Conservation (phyloP, 345 rosid genomes). For the Lumnitzera racemosa region DNA sequence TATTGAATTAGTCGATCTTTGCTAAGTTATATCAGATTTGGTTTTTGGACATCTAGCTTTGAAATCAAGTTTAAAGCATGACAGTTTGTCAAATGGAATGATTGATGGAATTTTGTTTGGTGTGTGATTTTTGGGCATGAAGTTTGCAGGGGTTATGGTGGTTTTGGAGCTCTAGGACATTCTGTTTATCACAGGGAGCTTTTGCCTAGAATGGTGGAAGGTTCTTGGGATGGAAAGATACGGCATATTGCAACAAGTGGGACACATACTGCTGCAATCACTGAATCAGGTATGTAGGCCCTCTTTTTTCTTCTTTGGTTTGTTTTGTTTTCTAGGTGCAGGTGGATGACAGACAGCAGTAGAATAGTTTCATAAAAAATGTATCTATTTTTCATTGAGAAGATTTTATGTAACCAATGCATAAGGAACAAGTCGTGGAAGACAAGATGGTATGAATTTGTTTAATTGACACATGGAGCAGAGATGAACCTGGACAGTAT, state of each 20-base stretch:
- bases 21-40: no score
- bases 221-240: slow-evolving; percentile 48
- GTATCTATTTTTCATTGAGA: no score
- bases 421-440: no score
- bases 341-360: no score
- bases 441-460: no score
- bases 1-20: no score
- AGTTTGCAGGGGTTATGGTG: slow-evolving; percentile 92
- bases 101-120: slow-evolving; percentile 11
- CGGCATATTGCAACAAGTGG: slow-evolving; percentile 72
- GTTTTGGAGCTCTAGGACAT: slow-evolving; percentile 96
- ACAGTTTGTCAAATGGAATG: slow-evolving; percentile 1
- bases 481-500: no score
- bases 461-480: no score
- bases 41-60: neutral
- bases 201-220: slow-evolving; percentile 72
- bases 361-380: no score
- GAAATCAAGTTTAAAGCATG: neutral
- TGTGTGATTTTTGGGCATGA: slow-evolving; percentile 25
- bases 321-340: neutral
- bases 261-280: slow-evolving; percentile 75
- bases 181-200: slow-evolving; percentile 78
- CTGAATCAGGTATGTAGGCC: slow-evolving; percentile 50
- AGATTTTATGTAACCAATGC: no score
- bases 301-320: neutral